Percentiles rank a stretch among this genome's conserved stretches.
These are phyloP conservation scores for Cymodocea nodosa DNA, from an alignment of 116 monocot genomes.

Conservation along the genomic window DNA sequence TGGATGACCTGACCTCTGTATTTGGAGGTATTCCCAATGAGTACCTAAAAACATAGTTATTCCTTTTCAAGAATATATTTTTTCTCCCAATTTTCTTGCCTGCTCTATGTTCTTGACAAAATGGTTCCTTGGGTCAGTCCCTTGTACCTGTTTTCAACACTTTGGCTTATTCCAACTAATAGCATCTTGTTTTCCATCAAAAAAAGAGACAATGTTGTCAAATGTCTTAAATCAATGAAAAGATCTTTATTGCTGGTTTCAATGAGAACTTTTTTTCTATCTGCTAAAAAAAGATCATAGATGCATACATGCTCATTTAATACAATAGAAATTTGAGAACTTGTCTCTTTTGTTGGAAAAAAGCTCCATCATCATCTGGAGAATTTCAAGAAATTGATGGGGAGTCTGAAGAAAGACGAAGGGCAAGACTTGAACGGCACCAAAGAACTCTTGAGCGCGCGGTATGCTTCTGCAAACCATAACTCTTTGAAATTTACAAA, in stretches of 20 bases:
- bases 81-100: no score
- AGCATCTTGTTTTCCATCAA: no score
- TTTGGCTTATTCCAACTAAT: no score
- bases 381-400: constrained; percentile 95
- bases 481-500: constrained; percentile 4
- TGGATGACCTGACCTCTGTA: constrained; percentile 64
- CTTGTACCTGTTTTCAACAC: no score
- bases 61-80: no score
- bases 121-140: no score
- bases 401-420: constrained; percentile 89
- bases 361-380: constrained; percentile 54
- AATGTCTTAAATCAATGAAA: no score
- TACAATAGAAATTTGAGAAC: background rate
- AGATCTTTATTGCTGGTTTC: no score
- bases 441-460: constrained; percentile 71
- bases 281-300: no score
- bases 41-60: background rate
- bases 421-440: constrained; percentile 73
- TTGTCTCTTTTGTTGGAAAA: constrained; percentile 4
- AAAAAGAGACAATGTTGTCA: no score
- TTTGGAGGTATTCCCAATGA: constrained; percentile 52
- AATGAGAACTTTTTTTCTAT: no score
- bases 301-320: background rate
- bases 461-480: constrained; percentile 28
- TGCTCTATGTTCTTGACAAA: no score